Evolutionary conservation across 306 rosid species (phyloP), one percentile per base, ranked within the genome.

Genomic region (Quercus bicolor): DNA sequence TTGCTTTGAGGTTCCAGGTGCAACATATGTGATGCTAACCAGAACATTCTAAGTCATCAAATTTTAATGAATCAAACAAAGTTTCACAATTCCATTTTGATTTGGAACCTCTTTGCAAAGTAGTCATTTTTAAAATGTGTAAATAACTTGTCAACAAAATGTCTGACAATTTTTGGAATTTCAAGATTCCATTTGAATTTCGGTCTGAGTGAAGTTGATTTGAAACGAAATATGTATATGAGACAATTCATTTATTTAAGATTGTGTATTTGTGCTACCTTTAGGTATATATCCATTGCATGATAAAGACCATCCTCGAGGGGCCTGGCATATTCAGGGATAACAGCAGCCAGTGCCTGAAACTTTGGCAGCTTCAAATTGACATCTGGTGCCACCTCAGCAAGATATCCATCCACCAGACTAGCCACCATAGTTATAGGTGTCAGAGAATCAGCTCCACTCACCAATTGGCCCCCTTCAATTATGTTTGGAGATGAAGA

Each of bases 361-460:
- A 93, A 93, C 84, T 91, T 93, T 5, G 90, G 89, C 73, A 87
- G 70, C 87, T 93, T 93, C 77, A 93, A 81, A 79, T 93, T 91
- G 60, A 93, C 98, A 85, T 93, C 98, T 6, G 88, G 85, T 66
- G 97, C 98, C 24, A 90, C 97, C 86, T 91, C 97, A 68, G 95
- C 89, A 75, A 93, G 97, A 84, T 91, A 93, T 37, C 88, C 86
- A 40, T 93, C 98, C 16, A 93, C 80, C 80, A 93, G 89, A 85
- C 77, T 82, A 9, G 95, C 94, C 85, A 91, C 98, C 84, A 75
- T 77, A 51, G 92, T 87, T 78, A 91, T 68, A 54, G 91, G 88
- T 61, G 90, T 83, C 73, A 90, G 53, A 20, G 87, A 72, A 72
- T 89, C 92, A 37, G 84, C 64, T 53, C 82, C 90, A 23, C 16